Conservation (phyloP, 2,329 filamentous ascomycete genomes). For the Paraphoma chrysanthemicola region DNA sequence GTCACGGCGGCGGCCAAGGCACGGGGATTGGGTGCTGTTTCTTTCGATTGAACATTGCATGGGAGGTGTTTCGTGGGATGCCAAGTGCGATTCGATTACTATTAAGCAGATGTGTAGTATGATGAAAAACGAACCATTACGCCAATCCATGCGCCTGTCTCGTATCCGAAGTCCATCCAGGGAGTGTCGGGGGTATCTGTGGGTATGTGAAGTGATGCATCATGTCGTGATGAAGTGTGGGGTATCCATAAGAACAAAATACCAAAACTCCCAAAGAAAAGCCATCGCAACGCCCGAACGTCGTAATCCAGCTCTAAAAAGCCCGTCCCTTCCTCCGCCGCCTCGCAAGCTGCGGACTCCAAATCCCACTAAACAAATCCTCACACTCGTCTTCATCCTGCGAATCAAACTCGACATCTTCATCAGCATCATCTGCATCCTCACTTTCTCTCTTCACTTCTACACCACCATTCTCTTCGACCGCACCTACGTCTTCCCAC, state of each 20-base stretch:
- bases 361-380: slow-evolving; percentile 68
- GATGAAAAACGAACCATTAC: background rate
- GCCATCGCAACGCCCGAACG: background rate
- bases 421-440: slow-evolving; percentile 10
- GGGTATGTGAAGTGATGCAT: background rate
- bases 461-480: background rate
- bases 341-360: slow-evolving; percentile 63
- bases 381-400: slow-evolving; percentile 73
- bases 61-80: background rate
- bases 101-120: background rate
- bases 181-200: background rate
- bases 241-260: background rate
- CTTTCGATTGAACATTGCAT: slow-evolving; percentile 7
- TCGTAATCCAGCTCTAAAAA: background rate
- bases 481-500: slow-evolving; percentile 56
- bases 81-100: background rate
- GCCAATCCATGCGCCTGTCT: background rate
- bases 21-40: slow-evolving; percentile 44
- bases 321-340: slow-evolving; percentile 34
- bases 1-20: slow-evolving; percentile 53
- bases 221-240: background rate
- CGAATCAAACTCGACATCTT: slow-evolving; percentile 66
- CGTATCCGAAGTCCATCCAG: background rate
- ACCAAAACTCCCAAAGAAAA: background rate
- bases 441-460: background rate